Evolutionary conservation across 2,329 filamentous ascomycete genomes (phyloP).

Genomic region (Cytospora paraplurivora): DNA sequence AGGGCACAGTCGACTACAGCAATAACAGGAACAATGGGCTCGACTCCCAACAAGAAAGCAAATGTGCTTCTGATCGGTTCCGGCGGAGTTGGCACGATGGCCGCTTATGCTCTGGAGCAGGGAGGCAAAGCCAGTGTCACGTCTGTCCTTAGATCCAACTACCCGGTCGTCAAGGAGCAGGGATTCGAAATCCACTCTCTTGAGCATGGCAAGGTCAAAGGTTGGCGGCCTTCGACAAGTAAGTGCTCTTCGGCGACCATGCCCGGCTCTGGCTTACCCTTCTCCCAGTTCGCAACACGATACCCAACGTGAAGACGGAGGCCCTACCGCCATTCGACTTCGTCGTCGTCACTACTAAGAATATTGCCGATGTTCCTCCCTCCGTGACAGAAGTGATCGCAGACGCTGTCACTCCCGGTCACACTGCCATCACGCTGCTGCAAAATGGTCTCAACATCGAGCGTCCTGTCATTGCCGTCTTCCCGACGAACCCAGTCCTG

Average conservation of each 20-base stretch:
- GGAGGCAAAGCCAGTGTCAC: constrained; percentile 55
- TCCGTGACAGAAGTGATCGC: constrained; percentile 50
- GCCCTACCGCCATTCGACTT: constrained; percentile 52
- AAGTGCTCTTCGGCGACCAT: constrained; percentile 26
- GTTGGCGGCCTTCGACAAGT: constrained; percentile 51
- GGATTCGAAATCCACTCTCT: constrained; percentile 59
- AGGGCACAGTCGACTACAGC: constrained; percentile 2
- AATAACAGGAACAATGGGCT: constrained; percentile 12
- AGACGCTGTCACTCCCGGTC: constrained; percentile 52
- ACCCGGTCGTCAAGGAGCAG: constrained; percentile 45
- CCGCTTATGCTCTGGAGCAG: constrained; percentile 55
- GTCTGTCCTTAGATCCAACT: constrained; percentile 59
- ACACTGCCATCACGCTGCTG: constrained; percentile 57
- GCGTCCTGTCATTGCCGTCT: constrained; percentile 50
- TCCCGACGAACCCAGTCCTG: constrained; percentile 55
- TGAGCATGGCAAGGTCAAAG: constrained; percentile 53
- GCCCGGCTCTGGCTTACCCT: not conserved
- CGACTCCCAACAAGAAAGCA: constrained; percentile 25
- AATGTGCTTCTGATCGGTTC: constrained; percentile 55
- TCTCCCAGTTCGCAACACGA: constrained; percentile 45
- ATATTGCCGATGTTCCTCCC: constrained; percentile 55
- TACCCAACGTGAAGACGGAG: constrained; percentile 47
- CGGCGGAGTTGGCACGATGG: constrained; percentile 59
- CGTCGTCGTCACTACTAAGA: constrained; percentile 61
- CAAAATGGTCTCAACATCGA: constrained; percentile 69